Evolutionary conservation across 495 filamentous ascomycete genomes (phyloP).

Genomic region (Penicillium canescens): DNA sequence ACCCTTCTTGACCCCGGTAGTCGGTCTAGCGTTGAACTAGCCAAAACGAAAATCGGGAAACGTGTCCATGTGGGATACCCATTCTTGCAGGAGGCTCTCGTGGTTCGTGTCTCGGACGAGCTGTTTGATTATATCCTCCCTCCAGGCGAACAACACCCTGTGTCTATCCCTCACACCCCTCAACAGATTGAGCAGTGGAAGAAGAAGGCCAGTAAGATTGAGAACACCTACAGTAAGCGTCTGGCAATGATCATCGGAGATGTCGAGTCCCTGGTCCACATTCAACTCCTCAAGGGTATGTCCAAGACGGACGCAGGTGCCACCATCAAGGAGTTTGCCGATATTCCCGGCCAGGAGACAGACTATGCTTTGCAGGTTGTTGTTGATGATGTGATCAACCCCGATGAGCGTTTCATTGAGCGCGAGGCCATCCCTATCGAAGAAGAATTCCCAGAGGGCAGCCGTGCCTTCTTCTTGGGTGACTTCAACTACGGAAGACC

Average conservation of each 20-base stretch:
- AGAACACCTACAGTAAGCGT: conserved; percentile 83
- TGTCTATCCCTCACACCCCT: conserved; percentile 69
- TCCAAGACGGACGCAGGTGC: conserved; percentile 88
- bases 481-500: conserved; percentile 93
- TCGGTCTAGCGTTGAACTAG: conserved; percentile 66
- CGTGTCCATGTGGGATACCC: conserved; percentile 93
- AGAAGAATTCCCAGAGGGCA: conserved; percentile 84
- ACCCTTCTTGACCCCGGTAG: conserved; percentile 74
- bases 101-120: conserved; percentile 87
- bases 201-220: conserved; percentile 81
- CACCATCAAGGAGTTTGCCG: conserved; percentile 88
- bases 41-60: conserved; percentile 78
- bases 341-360: conserved; percentile 84
- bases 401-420: conserved; percentile 92
- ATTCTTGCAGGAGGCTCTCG: conserved; percentile 91
- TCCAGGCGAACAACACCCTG: conserved; percentile 57
- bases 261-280: conserved; percentile 86
- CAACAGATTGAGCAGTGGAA: conserved; percentile 79
- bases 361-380: conserved; percentile 89
- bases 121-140: conserved; percentile 85
- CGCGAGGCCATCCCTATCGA: conserved; percentile 79
- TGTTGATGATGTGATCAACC: conserved; percentile 86
- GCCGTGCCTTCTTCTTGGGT: conserved; percentile 91
- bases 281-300: conserved; percentile 89
- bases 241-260: conserved; percentile 83